A percentile compares a stretch with the other conserved stretches of the same genome.
Conservation (phyloP, 164 flowering plant genomes). For the Vitis riparia region DNA sequence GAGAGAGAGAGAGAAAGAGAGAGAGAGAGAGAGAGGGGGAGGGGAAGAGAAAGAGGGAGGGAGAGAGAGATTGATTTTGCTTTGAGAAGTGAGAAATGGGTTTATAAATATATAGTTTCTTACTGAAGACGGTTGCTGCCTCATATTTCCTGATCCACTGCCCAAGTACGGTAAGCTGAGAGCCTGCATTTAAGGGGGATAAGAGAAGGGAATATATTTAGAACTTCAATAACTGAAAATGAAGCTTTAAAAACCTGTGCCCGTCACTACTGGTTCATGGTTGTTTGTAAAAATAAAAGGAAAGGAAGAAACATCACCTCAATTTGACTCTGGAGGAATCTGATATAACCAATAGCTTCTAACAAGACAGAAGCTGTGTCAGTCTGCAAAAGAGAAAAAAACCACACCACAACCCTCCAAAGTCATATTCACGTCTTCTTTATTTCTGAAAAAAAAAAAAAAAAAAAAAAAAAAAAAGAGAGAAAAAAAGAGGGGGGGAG, state of each 20-base stretch:
- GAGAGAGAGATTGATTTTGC: conserved; percentile 5
- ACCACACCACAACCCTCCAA: conserved; percentile 23
- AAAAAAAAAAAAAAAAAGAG: not conserved
- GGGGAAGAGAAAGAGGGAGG: not conserved
- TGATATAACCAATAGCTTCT: conserved; percentile 62
- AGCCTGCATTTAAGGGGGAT: conserved; percentile 54
- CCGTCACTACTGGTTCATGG: conserved; percentile 9
- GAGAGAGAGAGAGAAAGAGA: not conserved
- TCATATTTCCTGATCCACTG: conserved; percentile 52
- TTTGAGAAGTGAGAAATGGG: conserved; percentile 16
- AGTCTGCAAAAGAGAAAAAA: conserved; percentile 40
- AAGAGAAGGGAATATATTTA: conserved; percentile 13
- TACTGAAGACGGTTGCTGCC: conserved; percentile 56
- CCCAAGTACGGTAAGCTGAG: conserved; percentile 88
- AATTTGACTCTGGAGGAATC: conserved; percentile 66
- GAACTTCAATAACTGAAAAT: conserved; percentile 18
- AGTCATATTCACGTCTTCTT: conserved; percentile 18
- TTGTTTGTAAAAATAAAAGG: conserved; percentile 17
- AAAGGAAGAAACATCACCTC: conserved; percentile 40
- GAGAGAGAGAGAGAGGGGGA: not conserved
- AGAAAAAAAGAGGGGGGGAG: not conserved
- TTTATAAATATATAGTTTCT: conserved; percentile 14
- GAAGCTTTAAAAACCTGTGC: not conserved
- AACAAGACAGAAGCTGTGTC: conserved; percentile 66
- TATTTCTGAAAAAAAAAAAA: not conserved